These are phyloP conservation scores for Pyrus bretschneideri DNA, from an alignment of 306 rosid genomes.

Conservation along the genomic window DNA sequence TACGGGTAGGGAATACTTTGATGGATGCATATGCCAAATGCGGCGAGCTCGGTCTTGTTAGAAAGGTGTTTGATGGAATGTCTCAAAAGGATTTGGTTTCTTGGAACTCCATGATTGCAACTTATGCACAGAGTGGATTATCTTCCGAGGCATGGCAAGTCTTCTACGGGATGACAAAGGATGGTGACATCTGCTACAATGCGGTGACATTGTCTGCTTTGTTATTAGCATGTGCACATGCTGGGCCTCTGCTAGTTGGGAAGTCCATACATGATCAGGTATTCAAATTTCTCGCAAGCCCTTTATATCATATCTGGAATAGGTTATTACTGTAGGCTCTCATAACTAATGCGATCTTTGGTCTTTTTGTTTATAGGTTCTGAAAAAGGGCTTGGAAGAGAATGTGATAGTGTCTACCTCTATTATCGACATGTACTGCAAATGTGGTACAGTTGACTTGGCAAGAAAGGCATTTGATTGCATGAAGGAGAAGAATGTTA, in stretches of 20 bases:
- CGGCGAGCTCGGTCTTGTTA: constrained; percentile 44
- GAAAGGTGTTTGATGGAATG: constrained; percentile 72
- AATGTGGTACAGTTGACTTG: constrained; percentile 62
- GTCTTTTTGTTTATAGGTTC: constrained; percentile 29
- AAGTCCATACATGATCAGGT: constrained; percentile 83
- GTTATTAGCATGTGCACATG: constrained; percentile 67
- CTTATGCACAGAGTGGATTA: constrained; percentile 65
- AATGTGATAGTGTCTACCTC: constrained; percentile 57
- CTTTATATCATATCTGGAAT: background rate
- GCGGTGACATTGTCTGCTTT: constrained; percentile 60
- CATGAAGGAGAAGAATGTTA: constrained; percentile 63
- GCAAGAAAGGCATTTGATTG: constrained; percentile 66
- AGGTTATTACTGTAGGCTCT: background rate
- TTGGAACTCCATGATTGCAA: constrained; percentile 82
- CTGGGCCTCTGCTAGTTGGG: constrained; percentile 66
- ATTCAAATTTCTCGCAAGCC: background rate
- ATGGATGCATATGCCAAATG: constrained; percentile 88
- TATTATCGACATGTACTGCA: constrained; percentile 69
- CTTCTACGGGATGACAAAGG: constrained; percentile 46
- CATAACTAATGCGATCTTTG: background rate
- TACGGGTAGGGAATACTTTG: constrained; percentile 68
- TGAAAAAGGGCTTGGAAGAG: constrained; percentile 62
- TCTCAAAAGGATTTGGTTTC: constrained; percentile 61
- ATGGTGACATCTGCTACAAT: constrained; percentile 29
- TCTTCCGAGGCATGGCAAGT: constrained; percentile 56